Conservation (phyloP, 495 filamentous ascomycete genomes). For the Penicillium flavigenum region DNA sequence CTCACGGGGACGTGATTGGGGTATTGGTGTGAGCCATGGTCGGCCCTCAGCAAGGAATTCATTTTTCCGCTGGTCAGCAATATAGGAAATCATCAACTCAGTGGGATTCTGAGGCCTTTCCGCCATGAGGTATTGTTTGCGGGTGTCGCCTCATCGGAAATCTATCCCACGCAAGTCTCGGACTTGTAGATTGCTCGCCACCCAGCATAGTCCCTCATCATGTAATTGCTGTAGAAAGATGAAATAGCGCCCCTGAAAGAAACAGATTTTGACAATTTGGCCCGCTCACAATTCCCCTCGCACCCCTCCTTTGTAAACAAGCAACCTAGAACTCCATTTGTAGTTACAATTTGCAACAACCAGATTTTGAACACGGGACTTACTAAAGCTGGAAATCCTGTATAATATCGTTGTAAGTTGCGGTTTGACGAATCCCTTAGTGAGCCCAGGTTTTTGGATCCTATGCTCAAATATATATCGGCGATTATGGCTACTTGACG, state of each 20-base stretch:
- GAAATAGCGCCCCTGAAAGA: not conserved
- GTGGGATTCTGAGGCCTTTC: conserved; percentile 4
- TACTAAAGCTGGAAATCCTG: not conserved
- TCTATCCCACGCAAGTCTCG: conserved; percentile 1
- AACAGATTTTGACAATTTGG: conserved; percentile 8
- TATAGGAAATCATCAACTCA: not conserved
- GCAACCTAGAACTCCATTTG: not conserved
- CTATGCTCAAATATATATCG: not conserved
- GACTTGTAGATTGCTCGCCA: not conserved
- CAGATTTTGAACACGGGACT: not conserved
- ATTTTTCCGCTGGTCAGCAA: not conserved
- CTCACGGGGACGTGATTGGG: conserved; percentile 19
- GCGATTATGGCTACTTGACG: no score
- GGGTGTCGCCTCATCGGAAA: conserved; percentile 9
- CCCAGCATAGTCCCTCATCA: not conserved
- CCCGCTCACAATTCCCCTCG: conserved; percentile 31
- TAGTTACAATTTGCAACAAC: not conserved
- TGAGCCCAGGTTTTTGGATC: not conserved
- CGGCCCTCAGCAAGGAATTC: not conserved
- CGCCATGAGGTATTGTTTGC: not conserved
- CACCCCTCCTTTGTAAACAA: not conserved
- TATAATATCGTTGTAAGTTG: not conserved
- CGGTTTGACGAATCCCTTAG: no score
- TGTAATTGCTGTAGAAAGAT: not conserved
- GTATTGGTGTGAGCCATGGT: conserved; percentile 4